Base-by-base conservation (phyloP, 2,329 filamentous ascomycete species). In the Talaromyces sp. region DNA sequence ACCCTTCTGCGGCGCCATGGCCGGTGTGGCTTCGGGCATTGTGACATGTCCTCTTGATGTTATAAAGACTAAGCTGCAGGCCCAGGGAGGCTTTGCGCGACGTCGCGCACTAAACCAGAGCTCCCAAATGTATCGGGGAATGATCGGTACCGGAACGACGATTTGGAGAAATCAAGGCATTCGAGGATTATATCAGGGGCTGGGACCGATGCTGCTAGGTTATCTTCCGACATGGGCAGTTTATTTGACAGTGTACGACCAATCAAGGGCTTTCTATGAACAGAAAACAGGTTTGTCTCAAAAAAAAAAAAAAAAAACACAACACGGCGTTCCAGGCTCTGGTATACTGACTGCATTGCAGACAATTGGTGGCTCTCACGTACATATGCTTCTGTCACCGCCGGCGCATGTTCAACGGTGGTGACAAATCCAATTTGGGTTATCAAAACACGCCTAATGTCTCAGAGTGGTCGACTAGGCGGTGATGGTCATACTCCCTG, bases 401-500 rank as follows among this genome's bases (percentile, higher is more conserved):
- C 93, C 26, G 94, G 94, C 57, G 92, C 87, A 63, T 96, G 90
- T 78, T 97, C 92, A 66, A 99, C 94, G 3, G 83, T 97, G 64
- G 89, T 88, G 64, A 99, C 94, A 26, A 99, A 97, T 74, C 94
- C 94, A 0, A 99, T 99, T 63, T 99, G 94, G 94, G 94, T 99
- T 41, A 96, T 99, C 79, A 99, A 99, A 78, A 99, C 94, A 54
- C 85, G 94, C 66, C 84, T 99, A 67, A 97, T 97, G 94, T 96
- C 94, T 41, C 94, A 97, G 78, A 87, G 84, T 65, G 74, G 80
- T 41, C 81, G 78, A 63, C 79, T 83, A 65, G 81, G 76, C 32
- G 80, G 77, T 69, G 71, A 82, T 73, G 71, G 79, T 74, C 71
- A 75, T 71, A 71, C 80, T 71, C 70, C 79, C 74, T 97, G 92